These are phyloP conservation scores for Monosporascus sp. DNA, from an alignment of 2,329 filamentous ascomycete species.

Conservation along the genomic window DNA sequence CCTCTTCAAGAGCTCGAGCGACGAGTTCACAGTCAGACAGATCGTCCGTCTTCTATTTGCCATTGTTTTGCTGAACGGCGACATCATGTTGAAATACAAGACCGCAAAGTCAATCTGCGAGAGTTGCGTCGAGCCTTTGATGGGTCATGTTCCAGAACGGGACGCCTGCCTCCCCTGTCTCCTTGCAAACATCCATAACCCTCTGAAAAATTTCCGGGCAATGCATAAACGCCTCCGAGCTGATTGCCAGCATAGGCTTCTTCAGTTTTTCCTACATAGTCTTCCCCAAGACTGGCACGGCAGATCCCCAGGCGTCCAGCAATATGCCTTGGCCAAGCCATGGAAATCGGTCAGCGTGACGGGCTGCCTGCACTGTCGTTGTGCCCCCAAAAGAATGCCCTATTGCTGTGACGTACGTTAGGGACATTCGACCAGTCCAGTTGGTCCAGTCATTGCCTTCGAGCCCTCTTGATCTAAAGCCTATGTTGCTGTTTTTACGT, in stretches of 20 bases:
- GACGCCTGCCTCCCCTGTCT: conserved; percentile 43
- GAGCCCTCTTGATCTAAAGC: conserved; percentile 54
- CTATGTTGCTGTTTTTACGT: conserved; percentile 51
- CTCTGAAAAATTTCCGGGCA: conserved; percentile 61
- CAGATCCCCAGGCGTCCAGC: conserved; percentile 60
- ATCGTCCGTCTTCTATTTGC: conserved; percentile 59
- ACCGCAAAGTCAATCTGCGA: conserved; percentile 63
- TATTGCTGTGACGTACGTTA: conserved; percentile 54
- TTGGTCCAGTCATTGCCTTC: conserved; percentile 49
- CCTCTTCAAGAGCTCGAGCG: conserved; percentile 57
- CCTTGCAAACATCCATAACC: conserved; percentile 51
- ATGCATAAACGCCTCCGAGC: conserved; percentile 66
- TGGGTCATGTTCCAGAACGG: conserved; percentile 46
- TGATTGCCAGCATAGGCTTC: conserved; percentile 58
- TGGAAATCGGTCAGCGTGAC: conserved; percentile 47
- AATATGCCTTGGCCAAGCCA: conserved; percentile 61
- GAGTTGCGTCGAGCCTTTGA: conserved; percentile 59
- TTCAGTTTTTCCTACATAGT: conserved; percentile 38
- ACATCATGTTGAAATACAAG: conserved; percentile 55
- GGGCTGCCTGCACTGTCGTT: conserved; percentile 55
- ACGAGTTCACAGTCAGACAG: conserved; percentile 58
- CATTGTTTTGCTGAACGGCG: conserved; percentile 56
- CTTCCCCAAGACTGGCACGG: conserved; percentile 39
- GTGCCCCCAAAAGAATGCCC: conserved; percentile 66
- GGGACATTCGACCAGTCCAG: conserved; percentile 53